Evolutionary conservation across 176 grass and related monocot genomes (phyloP).

Genomic region (Oryza nivara): DNA sequence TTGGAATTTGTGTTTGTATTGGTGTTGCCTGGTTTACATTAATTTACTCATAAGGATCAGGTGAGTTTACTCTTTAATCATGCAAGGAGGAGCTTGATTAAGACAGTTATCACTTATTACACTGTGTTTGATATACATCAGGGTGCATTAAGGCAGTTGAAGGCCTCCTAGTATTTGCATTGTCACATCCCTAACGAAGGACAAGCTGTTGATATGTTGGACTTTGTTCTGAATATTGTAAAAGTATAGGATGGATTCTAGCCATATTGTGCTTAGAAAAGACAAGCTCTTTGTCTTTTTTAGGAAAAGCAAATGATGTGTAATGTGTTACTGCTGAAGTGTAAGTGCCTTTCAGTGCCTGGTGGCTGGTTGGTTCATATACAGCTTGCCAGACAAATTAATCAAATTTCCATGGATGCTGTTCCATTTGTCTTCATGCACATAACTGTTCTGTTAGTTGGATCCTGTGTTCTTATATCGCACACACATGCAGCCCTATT

Average conservation of each 20-base stretch:
- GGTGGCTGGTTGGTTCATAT: conserved; percentile 20
- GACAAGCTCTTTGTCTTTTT: conserved; percentile 19
- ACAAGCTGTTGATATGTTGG: neutral
- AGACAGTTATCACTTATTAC: neutral
- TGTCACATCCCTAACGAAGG: conserved; percentile 1
- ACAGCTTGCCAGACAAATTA: conserved; percentile 6
- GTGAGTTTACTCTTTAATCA: conserved; percentile 29
- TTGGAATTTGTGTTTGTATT: conserved; percentile 18
- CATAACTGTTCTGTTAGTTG: conserved; percentile 4
- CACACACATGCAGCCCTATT: conserved; percentile 25
- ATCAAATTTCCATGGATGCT: neutral
- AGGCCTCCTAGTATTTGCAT: conserved; percentile 3
- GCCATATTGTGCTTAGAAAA: conserved; percentile 34
- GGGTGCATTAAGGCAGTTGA: neutral
- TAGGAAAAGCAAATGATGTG: neutral
- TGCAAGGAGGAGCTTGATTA: neutral
- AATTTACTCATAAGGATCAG: conserved; percentile 27
- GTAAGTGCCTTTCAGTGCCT: neutral
- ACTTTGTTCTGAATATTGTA: conserved; percentile 7
- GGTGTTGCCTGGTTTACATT: neutral
- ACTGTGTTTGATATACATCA: neutral
- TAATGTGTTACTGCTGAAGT: neutral
- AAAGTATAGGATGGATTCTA: conserved; percentile 4
- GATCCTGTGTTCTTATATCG: neutral
- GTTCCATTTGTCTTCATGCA: conserved; percentile 9